Evolutionary conservation across 108 stramenopile species (phyloP).

Genomic region (Nitzschia sp.): DNA sequence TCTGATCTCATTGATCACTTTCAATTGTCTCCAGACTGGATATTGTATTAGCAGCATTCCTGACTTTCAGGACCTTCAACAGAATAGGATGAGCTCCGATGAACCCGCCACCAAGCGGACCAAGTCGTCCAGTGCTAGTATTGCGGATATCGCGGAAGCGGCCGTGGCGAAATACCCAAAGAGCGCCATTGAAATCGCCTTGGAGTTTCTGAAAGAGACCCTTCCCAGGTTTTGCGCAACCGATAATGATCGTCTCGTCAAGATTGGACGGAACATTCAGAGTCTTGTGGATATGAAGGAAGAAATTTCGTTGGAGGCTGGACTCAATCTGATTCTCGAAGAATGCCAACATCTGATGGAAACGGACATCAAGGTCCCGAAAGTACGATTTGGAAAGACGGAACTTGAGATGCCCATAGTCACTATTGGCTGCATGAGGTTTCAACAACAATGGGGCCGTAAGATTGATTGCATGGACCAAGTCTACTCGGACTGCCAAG

Average conservation of each 20-base stretch:
- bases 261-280: conserved; percentile 64
- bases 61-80: too few species aligned
- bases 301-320: conserved; percentile 19
- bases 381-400: conserved; percentile 85
- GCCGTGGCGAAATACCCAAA: conserved; percentile 25
- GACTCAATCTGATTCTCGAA: conserved; percentile 38
- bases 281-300: conserved; percentile 18
- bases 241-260: conserved; percentile 67
- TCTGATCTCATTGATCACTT: too few species aligned
- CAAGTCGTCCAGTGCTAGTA: background rate
- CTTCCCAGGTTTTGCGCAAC: conserved; percentile 45
- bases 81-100: background rate
- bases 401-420: conserved; percentile 85
- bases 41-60: too few species aligned
- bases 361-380: conserved; percentile 47
- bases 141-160: background rate
- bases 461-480: conserved; percentile 36
- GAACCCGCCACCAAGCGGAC: background rate
- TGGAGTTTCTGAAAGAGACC: conserved; percentile 40
- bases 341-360: conserved; percentile 49
- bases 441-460: conserved; percentile 84
- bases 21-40: too few species aligned
- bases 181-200: conserved; percentile 41
- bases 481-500: conserved; percentile 68
- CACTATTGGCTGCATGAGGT: conserved; percentile 90